phyloP scores from a whole-genome alignment of 2,329 filamentous ascomycete genomes.

The Curvularia hawaiiensis region DNA sequence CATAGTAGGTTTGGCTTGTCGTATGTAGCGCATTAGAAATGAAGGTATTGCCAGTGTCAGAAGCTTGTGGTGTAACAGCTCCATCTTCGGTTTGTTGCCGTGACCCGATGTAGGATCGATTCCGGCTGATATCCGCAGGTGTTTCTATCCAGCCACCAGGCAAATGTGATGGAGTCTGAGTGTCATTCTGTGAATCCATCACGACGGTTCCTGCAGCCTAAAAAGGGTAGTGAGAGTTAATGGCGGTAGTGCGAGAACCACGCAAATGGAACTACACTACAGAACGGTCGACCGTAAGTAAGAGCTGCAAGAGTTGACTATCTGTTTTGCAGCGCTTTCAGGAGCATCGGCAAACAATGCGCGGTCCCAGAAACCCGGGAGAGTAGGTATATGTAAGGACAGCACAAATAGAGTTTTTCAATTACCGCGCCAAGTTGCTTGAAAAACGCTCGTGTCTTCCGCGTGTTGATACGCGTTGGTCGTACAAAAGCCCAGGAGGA shows the following conservation, averaged over 20 bases:
- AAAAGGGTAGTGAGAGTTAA: background rate
- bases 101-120: constrained; percentile 31
- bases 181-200: constrained; percentile 40
- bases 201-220: constrained; percentile 9
- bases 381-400: constrained; percentile 5
- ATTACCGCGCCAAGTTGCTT: constrained; percentile 8
- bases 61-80: constrained; percentile 1
- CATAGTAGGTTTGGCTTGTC: constrained; percentile 22
- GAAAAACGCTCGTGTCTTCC: constrained; percentile 8
- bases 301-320: background rate
- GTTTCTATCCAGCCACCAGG: constrained; percentile 47
- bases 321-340: constrained; percentile 6
- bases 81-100: constrained; percentile 16
- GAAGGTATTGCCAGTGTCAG: constrained; percentile 11
- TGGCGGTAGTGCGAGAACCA: background rate
- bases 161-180: constrained; percentile 41
- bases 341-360: constrained; percentile 4
- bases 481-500: constrained; percentile 1
- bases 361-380: constrained; percentile 3
- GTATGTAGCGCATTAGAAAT: constrained; percentile 30
- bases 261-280: background rate
- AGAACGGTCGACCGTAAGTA: constrained; percentile 2
- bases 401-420: background rate
- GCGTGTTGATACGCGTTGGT: constrained; percentile 18
- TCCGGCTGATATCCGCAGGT: constrained; percentile 31